These are phyloP conservation scores for Sugiyamaella pinicola DNA, from an alignment of 1,139 yeast genomes.

Conservation along the genomic window DNA sequence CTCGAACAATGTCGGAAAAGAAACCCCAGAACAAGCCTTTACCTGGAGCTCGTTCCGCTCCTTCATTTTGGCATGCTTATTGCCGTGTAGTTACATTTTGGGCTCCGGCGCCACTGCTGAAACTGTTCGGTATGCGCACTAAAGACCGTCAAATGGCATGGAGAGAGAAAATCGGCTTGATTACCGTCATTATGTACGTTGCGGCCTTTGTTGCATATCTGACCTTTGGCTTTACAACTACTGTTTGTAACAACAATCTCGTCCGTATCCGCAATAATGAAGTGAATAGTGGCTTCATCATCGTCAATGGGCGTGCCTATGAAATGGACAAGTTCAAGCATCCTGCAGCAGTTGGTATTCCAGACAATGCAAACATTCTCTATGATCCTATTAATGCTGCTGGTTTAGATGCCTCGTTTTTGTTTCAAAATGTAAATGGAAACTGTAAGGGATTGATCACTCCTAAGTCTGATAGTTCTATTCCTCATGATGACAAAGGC, in stretches of 20 bases:
- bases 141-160: conserved; percentile 89
- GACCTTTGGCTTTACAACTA: conserved; percentile 87
- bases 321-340: conserved; percentile 71
- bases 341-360: conserved; percentile 79
- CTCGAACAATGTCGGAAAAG: conserved; percentile 2
- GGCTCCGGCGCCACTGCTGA: conserved; percentile 81
- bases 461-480: conserved; percentile 70
- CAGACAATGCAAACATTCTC: conserved; percentile 64
- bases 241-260: conserved; percentile 67
- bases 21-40: conserved; percentile 13
- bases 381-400: conserved; percentile 89
- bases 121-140: conserved; percentile 73
- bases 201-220: conserved; percentile 83
- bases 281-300: conserved; percentile 60
- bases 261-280: conserved; percentile 61
- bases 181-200: conserved; percentile 69
- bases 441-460: conserved; percentile 79
- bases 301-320: conserved; percentile 81
- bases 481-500: conserved; percentile 56
- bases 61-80: conserved; percentile 78
- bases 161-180: conserved; percentile 91
- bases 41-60: conserved; percentile 33
- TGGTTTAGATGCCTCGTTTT: conserved; percentile 82
- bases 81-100: conserved; percentile 83
- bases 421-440: conserved; percentile 95